Evolutionary conservation across 768 basidiomycete species (phyloP).

Genomic region (Termitomyces sp.): DNA sequence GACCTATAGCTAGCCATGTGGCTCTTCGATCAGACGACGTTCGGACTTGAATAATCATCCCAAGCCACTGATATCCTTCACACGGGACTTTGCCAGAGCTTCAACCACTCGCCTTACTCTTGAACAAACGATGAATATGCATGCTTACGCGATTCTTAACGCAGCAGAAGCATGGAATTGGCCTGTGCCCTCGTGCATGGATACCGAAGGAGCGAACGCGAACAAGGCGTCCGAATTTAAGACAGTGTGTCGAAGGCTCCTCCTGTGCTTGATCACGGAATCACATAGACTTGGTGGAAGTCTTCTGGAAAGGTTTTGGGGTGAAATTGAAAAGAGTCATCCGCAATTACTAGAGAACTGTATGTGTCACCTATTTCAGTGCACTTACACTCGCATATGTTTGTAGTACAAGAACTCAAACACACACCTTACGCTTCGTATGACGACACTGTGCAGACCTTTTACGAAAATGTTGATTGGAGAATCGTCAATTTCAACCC

Average conservation of each 20-base stretch:
- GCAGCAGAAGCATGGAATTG: conserved; percentile 15
- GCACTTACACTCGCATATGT: not conserved
- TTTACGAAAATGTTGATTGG: conserved; percentile 12
- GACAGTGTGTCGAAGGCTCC: conserved; percentile 10
- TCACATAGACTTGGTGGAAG: conserved; percentile 15
- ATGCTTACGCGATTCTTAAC: conserved; percentile 14
- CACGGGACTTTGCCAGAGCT: not conserved
- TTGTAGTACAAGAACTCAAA: conserved; percentile 12
- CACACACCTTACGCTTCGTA: conserved; percentile 9
- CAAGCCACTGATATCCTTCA: not conserved
- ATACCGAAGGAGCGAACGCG: not conserved
- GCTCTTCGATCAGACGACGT: not conserved
- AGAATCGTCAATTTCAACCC: conserved; percentile 8
- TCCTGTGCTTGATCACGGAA: conserved; percentile 14
- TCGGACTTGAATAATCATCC: not conserved
- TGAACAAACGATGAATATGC: conserved; percentile 8
- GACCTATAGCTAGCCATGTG: not conserved
- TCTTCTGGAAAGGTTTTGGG: conserved; percentile 14
- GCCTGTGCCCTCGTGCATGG: conserved; percentile 12
- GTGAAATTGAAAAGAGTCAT: conserved; percentile 13
- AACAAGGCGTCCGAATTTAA: conserved; percentile 8
- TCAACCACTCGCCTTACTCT: not conserved
- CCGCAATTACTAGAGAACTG: conserved; percentile 16
- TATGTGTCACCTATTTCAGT: conserved; percentile 1
- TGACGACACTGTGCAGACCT: conserved; percentile 7